Percentiles rank a stretch among this genome's conserved stretches.
phyloP scores from a whole-genome alignment of 2,329 filamentous ascomycete genomes.

The Cladosporium sp. region DNA sequence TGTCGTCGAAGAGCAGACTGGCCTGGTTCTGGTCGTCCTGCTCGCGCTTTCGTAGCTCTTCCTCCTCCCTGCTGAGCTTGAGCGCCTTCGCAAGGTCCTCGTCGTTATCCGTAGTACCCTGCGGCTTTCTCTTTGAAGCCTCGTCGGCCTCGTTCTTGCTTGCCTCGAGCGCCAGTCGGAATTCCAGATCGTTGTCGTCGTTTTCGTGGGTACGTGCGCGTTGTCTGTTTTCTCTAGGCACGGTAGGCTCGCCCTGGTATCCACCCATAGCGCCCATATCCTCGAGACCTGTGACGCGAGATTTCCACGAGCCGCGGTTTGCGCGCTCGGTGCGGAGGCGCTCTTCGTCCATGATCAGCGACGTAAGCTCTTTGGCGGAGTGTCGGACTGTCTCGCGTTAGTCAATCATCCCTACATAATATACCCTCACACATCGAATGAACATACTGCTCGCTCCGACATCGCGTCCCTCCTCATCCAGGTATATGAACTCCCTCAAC shows the following conservation, averaged over 20 bases:
- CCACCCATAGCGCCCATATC: slow-evolving; percentile 62
- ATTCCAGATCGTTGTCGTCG: slow-evolving; percentile 83
- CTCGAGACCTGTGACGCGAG: slow-evolving; percentile 88
- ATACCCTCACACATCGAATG: not conserved
- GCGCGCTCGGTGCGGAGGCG: slow-evolving; percentile 84
- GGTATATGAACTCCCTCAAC: slow-evolving; percentile 91
- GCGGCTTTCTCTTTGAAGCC: slow-evolving; percentile 70
- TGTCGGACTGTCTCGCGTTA: slow-evolving; percentile 72
- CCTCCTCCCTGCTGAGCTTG: slow-evolving; percentile 90
- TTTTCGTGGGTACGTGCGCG: slow-evolving; percentile 44
- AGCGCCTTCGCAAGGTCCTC: slow-evolving; percentile 94
- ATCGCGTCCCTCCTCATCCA: slow-evolving; percentile 92
- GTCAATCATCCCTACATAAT: slow-evolving; percentile 2
- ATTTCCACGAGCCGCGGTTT: slow-evolving; percentile 95
- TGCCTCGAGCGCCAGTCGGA: slow-evolving; percentile 85
- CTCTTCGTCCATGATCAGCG: slow-evolving; percentile 90
- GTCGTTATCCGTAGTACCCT: slow-evolving; percentile 60
- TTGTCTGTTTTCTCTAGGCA: slow-evolving; percentile 42
- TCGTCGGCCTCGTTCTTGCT: slow-evolving; percentile 96
- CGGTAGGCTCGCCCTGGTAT: slow-evolving; percentile 38
- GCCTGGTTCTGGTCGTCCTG: slow-evolving; percentile 79
- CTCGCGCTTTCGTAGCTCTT: slow-evolving; percentile 81
- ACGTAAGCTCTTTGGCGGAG: slow-evolving; percentile 92
- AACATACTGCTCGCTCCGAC: slow-evolving; percentile 90
- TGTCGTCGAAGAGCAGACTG: slow-evolving; percentile 83